Evolutionary conservation across 495 filamentous ascomycete genomes (phyloP), one percentile per base, ranked within the genome.

Genomic region (Hypoxylon subgilvum): DNA sequence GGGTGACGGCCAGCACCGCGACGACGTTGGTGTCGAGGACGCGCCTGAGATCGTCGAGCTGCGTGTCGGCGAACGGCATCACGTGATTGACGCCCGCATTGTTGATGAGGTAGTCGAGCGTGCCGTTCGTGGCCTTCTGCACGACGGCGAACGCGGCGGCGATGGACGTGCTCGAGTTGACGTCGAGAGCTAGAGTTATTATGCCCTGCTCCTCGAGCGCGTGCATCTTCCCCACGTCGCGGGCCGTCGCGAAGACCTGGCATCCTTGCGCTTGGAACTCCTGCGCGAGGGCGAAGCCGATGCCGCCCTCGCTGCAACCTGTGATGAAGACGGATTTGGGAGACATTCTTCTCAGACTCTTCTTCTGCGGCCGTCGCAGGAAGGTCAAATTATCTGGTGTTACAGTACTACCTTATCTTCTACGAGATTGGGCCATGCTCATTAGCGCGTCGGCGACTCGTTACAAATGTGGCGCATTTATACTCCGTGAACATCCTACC

Each of bases 11-110:
- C 25, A 86, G 62, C 2, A 74, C 57, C 3, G 67, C 76, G 56
- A 82, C 82, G 34, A 88, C 70, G 47, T 88, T 86, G 18, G 75
- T 68, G 8, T 86, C 74, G 48, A 82, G 79, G 2, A 85, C 66
- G 3, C 65, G 62, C 36, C 74, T 74, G 0, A 72, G 71, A 4
- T 68, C 71, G 6, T 72, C 72, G 1, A 84, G 45, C 31, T 74
- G 68, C 2, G 76, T 58, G 59, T 87, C 84, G 0, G 76, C 22
- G 22, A 81, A 61, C 8, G 74, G 79, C 65, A 77, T 74, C 52
- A 62, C 52, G 23, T 73, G 74, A 38, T 63, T 66, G n/a, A 59
- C 41, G 13, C 78, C 83, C 39, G 82, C 80, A 52, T 85, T 85
- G 61, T 86, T 85, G 36, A 86, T 67, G 4, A 87, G 72, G 16